Conservation (phyloP, 2,329 filamentous ascomycete species). For the Gnomoniopsis sp. region DNA sequence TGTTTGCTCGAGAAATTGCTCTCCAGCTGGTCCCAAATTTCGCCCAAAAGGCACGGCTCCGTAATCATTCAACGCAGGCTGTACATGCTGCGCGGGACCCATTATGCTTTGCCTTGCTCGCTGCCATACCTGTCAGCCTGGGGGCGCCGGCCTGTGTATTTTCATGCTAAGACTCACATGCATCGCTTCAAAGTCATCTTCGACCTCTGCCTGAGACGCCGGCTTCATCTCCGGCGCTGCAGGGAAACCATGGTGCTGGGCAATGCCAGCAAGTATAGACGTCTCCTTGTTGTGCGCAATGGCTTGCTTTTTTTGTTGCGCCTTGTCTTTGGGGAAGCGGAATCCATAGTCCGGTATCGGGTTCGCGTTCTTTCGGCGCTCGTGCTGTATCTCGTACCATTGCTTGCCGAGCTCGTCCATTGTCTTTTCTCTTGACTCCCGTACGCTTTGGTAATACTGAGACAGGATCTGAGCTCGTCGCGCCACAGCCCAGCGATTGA, state of each 20-base stretch:
- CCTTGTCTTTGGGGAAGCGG: slow-evolving; percentile 72
- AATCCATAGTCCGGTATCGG: slow-evolving; percentile 79
- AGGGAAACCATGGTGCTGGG: slow-evolving; percentile 94
- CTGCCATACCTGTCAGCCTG: slow-evolving; percentile 20
- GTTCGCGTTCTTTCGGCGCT: slow-evolving; percentile 67
- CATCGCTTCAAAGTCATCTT: slow-evolving; percentile 87
- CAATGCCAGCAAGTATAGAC: slow-evolving; percentile 82
- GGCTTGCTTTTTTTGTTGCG: slow-evolving; percentile 78
- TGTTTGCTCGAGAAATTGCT: slow-evolving; percentile 84
- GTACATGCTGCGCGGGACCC: slow-evolving; percentile 28
- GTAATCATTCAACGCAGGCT: slow-evolving; percentile 42
- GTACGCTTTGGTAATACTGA: slow-evolving; percentile 83
- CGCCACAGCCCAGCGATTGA: slow-evolving; percentile 73
- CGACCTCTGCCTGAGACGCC: slow-evolving; percentile 69
- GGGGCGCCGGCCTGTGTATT: background rate
- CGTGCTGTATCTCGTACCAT: slow-evolving; percentile 90
- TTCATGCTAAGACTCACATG: slow-evolving; percentile 58
- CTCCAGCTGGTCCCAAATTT: slow-evolving; percentile 65
- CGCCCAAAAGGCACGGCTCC: slow-evolving; percentile 44
- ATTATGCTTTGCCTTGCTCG: slow-evolving; percentile 32
- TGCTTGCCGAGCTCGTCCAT: slow-evolving; percentile 80
- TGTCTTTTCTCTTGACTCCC: slow-evolving; percentile 76
- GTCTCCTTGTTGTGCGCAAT: slow-evolving; percentile 94
- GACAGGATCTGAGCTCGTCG: slow-evolving; percentile 82
- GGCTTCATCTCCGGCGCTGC: slow-evolving; percentile 82